These are phyloP conservation scores for Ilyonectria mors-panacis DNA, from an alignment of 2,329 filamentous ascomycete species.

Conservation along the genomic window DNA sequence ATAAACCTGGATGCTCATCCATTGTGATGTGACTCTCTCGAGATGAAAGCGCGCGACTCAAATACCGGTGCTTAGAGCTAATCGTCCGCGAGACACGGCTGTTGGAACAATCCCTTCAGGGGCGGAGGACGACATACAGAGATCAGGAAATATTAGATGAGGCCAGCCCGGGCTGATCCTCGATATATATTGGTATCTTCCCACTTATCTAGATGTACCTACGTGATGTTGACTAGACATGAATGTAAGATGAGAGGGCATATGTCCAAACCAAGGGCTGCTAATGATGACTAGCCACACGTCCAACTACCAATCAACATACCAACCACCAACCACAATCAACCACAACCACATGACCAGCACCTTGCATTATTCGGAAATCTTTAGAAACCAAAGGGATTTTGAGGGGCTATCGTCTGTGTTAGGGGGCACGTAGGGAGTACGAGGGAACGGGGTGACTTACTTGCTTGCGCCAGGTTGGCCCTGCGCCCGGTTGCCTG, in stretches of 20 bases:
- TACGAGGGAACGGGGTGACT: conserved; percentile 63
- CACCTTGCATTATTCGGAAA: conserved; percentile 3
- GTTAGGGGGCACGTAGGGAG: conserved; percentile 33
- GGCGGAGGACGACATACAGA: conserved; percentile 4
- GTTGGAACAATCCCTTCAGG: background rate
- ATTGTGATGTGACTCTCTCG: background rate
- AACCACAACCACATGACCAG: conserved; percentile 17
- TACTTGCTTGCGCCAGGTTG: conserved; percentile 95
- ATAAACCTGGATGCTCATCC: background rate
- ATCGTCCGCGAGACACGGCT: background rate
- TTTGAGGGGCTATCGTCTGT: conserved; percentile 61
- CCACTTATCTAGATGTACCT: conserved; percentile 36
- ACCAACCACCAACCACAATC: conserved; percentile 13
- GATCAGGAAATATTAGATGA: conserved; percentile 40
- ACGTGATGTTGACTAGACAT: conserved; percentile 42
- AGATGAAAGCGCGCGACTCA: background rate
- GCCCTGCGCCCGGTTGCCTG: conserved; percentile 92
- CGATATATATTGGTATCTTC: conserved; percentile 46
- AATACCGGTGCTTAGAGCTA: background rate
- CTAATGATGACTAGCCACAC: conserved; percentile 14
- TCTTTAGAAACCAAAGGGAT: conserved; percentile 67
- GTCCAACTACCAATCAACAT: conserved; percentile 25
- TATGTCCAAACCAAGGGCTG: conserved; percentile 43
- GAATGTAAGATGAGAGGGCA: conserved; percentile 44
- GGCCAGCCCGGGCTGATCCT: conserved; percentile 29